Base-by-base conservation (phyloP, 1,284 basidiomycete species). In the Malassezia sympodialis region DNA sequence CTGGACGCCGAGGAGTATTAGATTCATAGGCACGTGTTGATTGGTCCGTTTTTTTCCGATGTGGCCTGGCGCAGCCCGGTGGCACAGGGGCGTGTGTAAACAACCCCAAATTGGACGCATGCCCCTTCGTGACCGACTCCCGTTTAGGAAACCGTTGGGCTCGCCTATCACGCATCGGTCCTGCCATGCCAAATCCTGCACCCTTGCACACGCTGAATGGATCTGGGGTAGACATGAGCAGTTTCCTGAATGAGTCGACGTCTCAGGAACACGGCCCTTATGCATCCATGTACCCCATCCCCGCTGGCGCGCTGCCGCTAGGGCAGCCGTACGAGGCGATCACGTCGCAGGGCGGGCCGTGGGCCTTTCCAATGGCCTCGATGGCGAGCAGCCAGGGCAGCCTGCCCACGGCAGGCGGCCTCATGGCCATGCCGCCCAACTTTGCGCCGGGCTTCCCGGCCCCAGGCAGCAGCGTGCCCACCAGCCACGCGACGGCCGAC, bases 1-100 rank as follows among this genome's bases (percentile, higher is more conserved):
- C 45, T 61, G 30, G 63, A 60, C 32, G 62, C 65, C 40, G 69
- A 72, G 61, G 70, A 72, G 62, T 72, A 72, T 51, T 53, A 50
- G 27, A 12, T 35, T 19, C 37, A 39, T 19, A 39, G 37, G 19
- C 37, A 19, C 37, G 17, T 39, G 37, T 39, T 39, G 37, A 39
- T 39, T 39, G 37, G 37, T 12, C 37, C 7, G 19, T 21, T 39
- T 39, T 37, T 39, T 19, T 21, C 32, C 32, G 32, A 34, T n/a
- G 32, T n/a, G 32, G 32, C 32, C 14, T 15, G 4, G 32, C 32
- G 8, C 2, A 2, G n/a, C n/a, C 14, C 8, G 15, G 32, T 11
- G 11, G 32, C 32, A 15, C 32, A 34, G 19, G 17, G 37, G 35
- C 35, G 4, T 39, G 19, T 39, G 37, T 39, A 39, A 39, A 39